Base-by-base conservation (phyloP, 2,329 filamentous ascomycete species). In the Chrysoporthe puriensis region DNA sequence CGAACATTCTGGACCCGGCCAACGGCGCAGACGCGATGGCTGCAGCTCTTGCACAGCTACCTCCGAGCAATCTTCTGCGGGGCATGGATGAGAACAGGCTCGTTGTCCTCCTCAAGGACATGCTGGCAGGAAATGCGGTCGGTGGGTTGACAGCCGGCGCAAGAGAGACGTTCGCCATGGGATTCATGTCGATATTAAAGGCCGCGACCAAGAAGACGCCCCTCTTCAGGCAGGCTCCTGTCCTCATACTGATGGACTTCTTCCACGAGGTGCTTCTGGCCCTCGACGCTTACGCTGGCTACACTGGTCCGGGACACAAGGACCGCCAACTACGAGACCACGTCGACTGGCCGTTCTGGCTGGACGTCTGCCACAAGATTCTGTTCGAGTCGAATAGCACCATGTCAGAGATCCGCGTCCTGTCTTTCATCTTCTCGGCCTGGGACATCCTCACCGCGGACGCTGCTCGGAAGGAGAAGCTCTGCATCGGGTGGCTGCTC, bases 191-290 rank as follows among this genome's bases (percentile, higher is more conserved):
- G 36, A 81, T 96, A 40, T 83, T 96, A 75, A 93, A 91, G 76
- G 89, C 90, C 0, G 88, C 91, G 1, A 89, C 93, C 1, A 88
- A 90, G 71, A 89, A 87, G 71, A 94, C 91, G 0, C 94, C 93
- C 0, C 84, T 92, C 65, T 97, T 91, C 76, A 90, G 96, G 76
- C 92, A 93, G 75, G 88, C 88, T 70, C 91, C 93, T 21, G 96
- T 93, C 77, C 96, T 96, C 76, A 91, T 93, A 11, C 83, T 97
- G n/a, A 95, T 94, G 75, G 94, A 97, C 77, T 94, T 97, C 71
- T 81, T 97, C 36, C 93, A 97, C 75, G 94, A 97, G 78, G 85
- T 90, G 1, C 81, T 97, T 62, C 82, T 88, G 18, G 89, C 93
- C 52, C 85, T 85, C 69, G 81, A 85, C 66, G 76, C 79, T 61